These are phyloP conservation scores for Ceratonia siliqua DNA, from an alignment of 306 rosid species.

Conservation along the genomic window DNA sequence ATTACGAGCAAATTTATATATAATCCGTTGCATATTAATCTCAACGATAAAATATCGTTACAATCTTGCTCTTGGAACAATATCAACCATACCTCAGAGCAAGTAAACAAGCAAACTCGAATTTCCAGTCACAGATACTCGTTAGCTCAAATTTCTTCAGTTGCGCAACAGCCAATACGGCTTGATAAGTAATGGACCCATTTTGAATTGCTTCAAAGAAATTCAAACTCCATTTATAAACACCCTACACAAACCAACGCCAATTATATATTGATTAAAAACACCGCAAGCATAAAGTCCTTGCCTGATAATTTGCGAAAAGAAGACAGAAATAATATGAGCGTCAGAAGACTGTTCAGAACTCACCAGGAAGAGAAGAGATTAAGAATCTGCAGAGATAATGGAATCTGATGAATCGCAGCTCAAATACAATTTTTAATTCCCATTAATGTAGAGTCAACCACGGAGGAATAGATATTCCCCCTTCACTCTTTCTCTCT, in stretches of 20 bases:
- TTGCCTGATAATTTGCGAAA: slow-evolving; percentile 21
- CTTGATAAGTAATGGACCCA: slow-evolving; percentile 21
- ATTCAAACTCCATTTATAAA: slow-evolving; percentile 33
- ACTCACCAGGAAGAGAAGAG: slow-evolving; percentile 55
- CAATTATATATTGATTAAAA: slow-evolving; percentile 34
- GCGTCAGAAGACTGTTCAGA: slow-evolving; percentile 23
- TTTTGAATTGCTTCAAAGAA: slow-evolving; percentile 37
- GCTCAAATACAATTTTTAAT: slow-evolving; percentile 52
- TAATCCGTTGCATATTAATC: neutral
- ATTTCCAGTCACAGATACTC: slow-evolving; percentile 37
- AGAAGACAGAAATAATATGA: slow-evolving; percentile 14
- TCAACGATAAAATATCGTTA: neutral
- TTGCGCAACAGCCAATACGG: slow-evolving; percentile 22
- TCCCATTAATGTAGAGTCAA: slow-evolving; percentile 53
- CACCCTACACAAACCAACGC: slow-evolving; percentile 34
- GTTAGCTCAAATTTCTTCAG: slow-evolving; percentile 26
- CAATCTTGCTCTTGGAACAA: slow-evolving; percentile 3
- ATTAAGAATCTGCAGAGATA: slow-evolving; percentile 41
- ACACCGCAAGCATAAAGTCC: slow-evolving; percentile 34
- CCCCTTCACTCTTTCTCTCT: neutral
- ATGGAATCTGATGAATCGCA: slow-evolving; percentile 49
- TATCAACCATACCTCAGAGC: slow-evolving; percentile 19
- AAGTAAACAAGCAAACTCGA: slow-evolving; percentile 19
- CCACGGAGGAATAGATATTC: slow-evolving; percentile 29
- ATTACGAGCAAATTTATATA: slow-evolving; percentile 12